Evolutionary conservation across 768 basidiomycete species (phyloP), one percentile per base, ranked within the genome.

Genomic region (Termitomyces titanicus): DNA sequence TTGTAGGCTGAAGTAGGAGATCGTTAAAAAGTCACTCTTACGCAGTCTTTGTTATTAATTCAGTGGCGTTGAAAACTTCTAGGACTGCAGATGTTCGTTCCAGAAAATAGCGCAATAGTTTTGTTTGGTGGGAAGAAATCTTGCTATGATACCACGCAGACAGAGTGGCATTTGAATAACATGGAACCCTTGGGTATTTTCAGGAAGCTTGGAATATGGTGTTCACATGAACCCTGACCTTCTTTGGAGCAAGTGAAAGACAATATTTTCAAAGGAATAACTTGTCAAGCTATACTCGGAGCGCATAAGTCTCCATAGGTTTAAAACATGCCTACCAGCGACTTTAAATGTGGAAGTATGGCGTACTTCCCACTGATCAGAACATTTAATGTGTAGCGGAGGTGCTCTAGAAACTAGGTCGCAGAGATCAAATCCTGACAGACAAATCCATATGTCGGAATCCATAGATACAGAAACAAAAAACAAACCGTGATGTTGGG

Each of bases 271-370:
- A 59, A 98, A 88, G 0, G 90, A 85, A 69, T 98, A 94, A 56
- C 81, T 84, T 34, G 78, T 81, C 51, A 98, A 70, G 18, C 79
- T 84, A 56, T 85, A 81, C 63, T 98, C 96, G 1, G 84, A 82
- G 33, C 93, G 85, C 81, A 98, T 90, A 49, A 98, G 83, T 53
- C 94, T 78, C 94, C 94, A 98, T 13, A 92, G 71, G 61, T 98
- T 97, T 45, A 99, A 75, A 33, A 96, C 88, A 66, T 99, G 95
- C 17, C 97, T 79, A 0, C 97, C 97, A 20, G 80, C 75, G 37
- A 94, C 85, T 58, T 84, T 86, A 70, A 99, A 88, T 2, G 87
- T 90, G 2, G 94, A 88, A 2, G 86, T 84, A 58, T 89, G 87
- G 47, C 82, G 79, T 50, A 78, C 68, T 8, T 81, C 84, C 89